Conservation (phyloP, 257 asterid species). For the Nicotiana noctiflora region DNA sequence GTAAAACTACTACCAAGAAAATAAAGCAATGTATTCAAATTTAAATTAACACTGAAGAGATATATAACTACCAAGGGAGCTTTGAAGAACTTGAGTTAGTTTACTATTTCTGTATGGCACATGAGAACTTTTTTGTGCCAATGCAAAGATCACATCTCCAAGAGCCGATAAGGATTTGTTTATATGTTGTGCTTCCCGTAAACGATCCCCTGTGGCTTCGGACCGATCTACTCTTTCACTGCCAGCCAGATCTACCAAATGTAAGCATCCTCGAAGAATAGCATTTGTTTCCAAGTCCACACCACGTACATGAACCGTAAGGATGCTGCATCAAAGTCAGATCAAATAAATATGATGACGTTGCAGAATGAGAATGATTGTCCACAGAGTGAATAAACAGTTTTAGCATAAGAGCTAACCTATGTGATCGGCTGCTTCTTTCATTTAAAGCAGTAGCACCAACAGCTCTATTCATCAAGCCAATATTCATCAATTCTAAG, state of each 20-base stretch:
- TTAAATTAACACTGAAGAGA: constrained; percentile 6
- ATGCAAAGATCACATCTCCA: constrained; percentile 93
- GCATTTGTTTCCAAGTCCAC: constrained; percentile 74
- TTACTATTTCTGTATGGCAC: constrained; percentile 97
- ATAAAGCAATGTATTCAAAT: background rate
- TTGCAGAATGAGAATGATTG: constrained; percentile 9
- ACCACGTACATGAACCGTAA: constrained; percentile 90
- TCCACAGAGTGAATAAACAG: constrained; percentile 2
- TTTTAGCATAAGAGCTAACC: constrained; percentile 31
- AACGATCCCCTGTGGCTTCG: constrained; percentile 87
- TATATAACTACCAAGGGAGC: constrained; percentile 65
- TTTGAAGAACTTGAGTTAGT: constrained; percentile 95
- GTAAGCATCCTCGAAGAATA: constrained; percentile 79
- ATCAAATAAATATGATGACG: constrained; percentile 16
- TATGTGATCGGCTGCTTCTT: constrained; percentile 97
- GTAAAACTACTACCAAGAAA: background rate
- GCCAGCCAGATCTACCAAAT: constrained; percentile 97
- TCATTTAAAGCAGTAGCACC: constrained; percentile 94
- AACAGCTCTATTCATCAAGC: constrained; percentile 80
- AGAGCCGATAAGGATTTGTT: constrained; percentile 91
- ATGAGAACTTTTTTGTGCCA: constrained; percentile 83
- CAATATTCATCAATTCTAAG: constrained; percentile 72
- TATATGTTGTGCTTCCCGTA: constrained; percentile 94
- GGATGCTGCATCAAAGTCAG: constrained; percentile 47
- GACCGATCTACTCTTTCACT: constrained; percentile 97